Evolutionary conservation across 2,329 filamentous ascomycete species (phyloP).

Genomic region (Talaromyces albobiverticillius): DNA sequence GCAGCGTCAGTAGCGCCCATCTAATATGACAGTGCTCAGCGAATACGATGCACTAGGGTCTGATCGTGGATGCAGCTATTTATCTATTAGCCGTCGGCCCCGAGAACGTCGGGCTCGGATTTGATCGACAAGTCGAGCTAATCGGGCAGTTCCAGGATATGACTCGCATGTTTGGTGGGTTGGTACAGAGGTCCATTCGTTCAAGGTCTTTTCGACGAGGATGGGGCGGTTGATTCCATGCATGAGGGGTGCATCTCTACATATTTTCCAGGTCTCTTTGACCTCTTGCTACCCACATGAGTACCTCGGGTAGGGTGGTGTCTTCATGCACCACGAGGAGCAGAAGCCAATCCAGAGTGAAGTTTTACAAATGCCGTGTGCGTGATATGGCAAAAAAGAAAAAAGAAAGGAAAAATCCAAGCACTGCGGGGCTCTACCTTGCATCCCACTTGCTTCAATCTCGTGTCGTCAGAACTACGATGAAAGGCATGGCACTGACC

Average conservation of each 20-base stretch:
- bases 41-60: too few species aligned
- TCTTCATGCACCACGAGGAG: background rate
- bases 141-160: background rate
- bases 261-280: background rate
- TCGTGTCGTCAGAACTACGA: background rate
- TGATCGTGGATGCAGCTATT: background rate
- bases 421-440: background rate
- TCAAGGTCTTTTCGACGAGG: background rate
- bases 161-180: background rate
- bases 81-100: background rate
- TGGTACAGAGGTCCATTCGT: background rate
- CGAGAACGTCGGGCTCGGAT: background rate
- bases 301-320: background rate
- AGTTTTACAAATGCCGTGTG: too few species aligned
- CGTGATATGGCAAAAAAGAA: background rate
- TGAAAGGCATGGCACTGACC: conserved; percentile 3
- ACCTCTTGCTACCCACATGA: background rate
- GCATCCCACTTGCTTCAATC: background rate
- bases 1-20: too few species aligned
- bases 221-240: background rate
- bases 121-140: background rate
- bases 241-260: background rate
- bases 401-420: background rate
- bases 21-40: too few species aligned
- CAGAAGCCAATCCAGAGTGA: background rate